Conservation (phyloP, 2,329 filamentous ascomycete species). For the Penicillium sp. region DNA sequence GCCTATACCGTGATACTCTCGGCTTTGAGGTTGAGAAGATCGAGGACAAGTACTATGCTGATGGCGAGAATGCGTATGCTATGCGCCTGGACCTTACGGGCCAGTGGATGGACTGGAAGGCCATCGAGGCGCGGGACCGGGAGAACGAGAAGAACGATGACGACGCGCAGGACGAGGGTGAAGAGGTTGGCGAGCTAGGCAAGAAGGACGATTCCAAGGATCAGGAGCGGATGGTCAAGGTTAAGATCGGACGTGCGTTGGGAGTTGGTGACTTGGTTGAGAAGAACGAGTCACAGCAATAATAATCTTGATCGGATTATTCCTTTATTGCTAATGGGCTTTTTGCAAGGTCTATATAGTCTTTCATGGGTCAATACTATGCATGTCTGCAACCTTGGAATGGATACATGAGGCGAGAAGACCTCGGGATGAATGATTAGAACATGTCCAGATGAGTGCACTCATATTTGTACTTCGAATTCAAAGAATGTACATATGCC, state of each 20-base stretch:
- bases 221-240: slow-evolving; percentile 70
- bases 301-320: not conserved
- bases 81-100: slow-evolving; percentile 81
- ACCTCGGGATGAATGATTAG: not conserved
- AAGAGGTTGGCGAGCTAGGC: slow-evolving; percentile 67
- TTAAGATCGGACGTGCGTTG: slow-evolving; percentile 77
- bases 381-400: not conserved
- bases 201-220: slow-evolving; percentile 55
- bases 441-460: not conserved
- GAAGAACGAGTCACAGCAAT: slow-evolving; percentile 43
- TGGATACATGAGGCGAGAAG: not conserved
- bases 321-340: not conserved
- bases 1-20: slow-evolving; percentile 88
- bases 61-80: slow-evolving; percentile 92
- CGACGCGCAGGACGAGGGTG: slow-evolving; percentile 62
- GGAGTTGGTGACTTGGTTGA: slow-evolving; percentile 68
- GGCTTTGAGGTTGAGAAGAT: slow-evolving; percentile 81
- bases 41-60: slow-evolving; percentile 68
- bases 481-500: not conserved
- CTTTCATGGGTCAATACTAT: not conserved
- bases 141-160: slow-evolving; percentile 34
- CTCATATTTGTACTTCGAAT: not conserved
- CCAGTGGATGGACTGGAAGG: slow-evolving; percentile 50
- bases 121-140: slow-evolving; percentile 43
- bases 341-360: not conserved